Percentiles rank a stretch among this genome's conserved stretches.
phyloP scores from a whole-genome alignment of 1,284 basidiomycete genomes.

The Trichosporon asahii region DNA sequence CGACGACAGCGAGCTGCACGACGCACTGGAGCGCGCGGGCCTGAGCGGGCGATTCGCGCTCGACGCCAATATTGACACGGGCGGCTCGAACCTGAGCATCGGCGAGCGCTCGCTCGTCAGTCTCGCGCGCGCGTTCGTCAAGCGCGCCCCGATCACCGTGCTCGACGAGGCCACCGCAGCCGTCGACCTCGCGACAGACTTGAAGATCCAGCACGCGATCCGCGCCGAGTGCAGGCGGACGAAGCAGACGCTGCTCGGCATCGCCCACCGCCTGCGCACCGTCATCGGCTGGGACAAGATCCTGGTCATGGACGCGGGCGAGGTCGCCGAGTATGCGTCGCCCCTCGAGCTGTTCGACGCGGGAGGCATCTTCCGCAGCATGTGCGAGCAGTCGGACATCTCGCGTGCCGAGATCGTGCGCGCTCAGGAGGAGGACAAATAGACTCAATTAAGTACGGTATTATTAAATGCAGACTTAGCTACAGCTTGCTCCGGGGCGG shows the following conservation, averaged over 20 bases:
- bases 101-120: slow-evolving; percentile 64
- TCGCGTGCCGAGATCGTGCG: slow-evolving; percentile 45
- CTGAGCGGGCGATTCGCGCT: slow-evolving; percentile 56
- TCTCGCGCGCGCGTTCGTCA: slow-evolving; percentile 64
- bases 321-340: slow-evolving; percentile 68
- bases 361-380: slow-evolving; percentile 62
- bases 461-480: neutral
- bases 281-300: slow-evolving; percentile 75
- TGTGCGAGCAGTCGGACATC: slow-evolving; percentile 60
- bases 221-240: slow-evolving; percentile 59
- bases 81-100: slow-evolving; percentile 62
- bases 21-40: slow-evolving; percentile 70
- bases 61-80: slow-evolving; percentile 62
- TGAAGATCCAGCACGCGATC: slow-evolving; percentile 66
- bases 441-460: neutral
- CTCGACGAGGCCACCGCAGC: slow-evolving; percentile 56
- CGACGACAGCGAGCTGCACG: slow-evolving; percentile 70
- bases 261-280: slow-evolving; percentile 62
- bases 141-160: slow-evolving; percentile 57
- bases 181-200: slow-evolving; percentile 64
- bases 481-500: neutral
- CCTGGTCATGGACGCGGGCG: slow-evolving; percentile 64
- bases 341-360: slow-evolving; percentile 61
- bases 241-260: slow-evolving; percentile 60
- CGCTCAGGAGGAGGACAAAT: slow-evolving; percentile 18